A percentile compares a stretch with the other conserved stretches of the same genome.
Conservation (phyloP, 208 protist species). For the Acanthamoeba polyphaga region DNA sequence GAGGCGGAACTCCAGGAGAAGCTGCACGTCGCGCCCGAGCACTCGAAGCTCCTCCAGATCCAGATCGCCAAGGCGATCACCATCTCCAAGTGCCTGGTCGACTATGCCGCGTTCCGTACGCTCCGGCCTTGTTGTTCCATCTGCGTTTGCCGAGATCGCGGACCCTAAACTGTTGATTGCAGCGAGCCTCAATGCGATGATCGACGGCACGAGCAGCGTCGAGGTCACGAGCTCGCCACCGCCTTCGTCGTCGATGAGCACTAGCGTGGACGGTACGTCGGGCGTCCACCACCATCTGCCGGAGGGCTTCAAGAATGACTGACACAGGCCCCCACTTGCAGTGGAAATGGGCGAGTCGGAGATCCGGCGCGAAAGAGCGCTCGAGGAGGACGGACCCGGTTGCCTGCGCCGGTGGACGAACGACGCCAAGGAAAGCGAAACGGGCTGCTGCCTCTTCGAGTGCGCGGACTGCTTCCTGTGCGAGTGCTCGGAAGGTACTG, state of each 20-base stretch:
- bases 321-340: background rate
- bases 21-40: constrained; percentile 1
- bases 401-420: background rate
- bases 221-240: constrained; percentile 40
- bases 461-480: constrained; percentile 32
- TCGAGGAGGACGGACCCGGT: background rate
- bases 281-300: too few relatives aligned
- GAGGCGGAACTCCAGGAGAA: constrained; percentile 28
- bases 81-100: constrained; percentile 54
- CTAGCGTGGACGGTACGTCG: background rate
- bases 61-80: constrained; percentile 46
- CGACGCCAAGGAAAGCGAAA: constrained; percentile 12
- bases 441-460: constrained; percentile 15
- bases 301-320: too few relatives aligned
- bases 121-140: background rate
- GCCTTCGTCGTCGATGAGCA: constrained; percentile 33
- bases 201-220: constrained; percentile 42
- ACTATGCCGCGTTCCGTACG: constrained; percentile 48
- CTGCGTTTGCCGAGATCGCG: background rate
- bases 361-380: background rate
- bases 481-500: constrained; percentile 2
- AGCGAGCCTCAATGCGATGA: constrained; percentile 30
- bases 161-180: background rate
- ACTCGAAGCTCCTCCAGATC: background rate
- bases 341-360: constrained; percentile 1